Conservation (phyloP, 176 grass and related monocot species). For the Eragrostis nindensis region DNA sequence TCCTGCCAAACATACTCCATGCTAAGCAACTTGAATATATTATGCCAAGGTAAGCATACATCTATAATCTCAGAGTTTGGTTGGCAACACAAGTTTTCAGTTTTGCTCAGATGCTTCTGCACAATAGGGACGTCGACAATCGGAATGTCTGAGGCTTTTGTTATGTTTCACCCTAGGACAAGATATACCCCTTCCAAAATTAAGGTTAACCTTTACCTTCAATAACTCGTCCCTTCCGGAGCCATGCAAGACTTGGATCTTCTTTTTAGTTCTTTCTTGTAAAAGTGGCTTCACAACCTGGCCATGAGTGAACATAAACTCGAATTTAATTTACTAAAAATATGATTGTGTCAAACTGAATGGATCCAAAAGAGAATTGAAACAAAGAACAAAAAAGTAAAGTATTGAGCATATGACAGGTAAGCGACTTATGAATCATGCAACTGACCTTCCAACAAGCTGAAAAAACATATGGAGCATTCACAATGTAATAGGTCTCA, state of each 20-base stretch:
- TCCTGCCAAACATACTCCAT: not conserved
- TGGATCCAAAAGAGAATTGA: not conserved
- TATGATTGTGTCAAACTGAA: not conserved
- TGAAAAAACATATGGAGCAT: conserved; percentile 88
- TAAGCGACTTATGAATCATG: not conserved
- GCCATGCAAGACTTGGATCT: conserved; percentile 76
- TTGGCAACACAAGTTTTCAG: not conserved
- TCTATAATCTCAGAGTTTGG: not conserved
- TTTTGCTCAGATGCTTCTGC: not conserved
- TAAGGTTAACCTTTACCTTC: conserved; percentile 52
- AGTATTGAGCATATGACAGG: not conserved
- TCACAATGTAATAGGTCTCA: conserved; percentile 93
- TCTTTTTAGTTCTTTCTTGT: conserved; percentile 94
- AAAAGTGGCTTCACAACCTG: conserved; percentile 98
- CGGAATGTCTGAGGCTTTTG: not conserved
- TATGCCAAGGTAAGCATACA: not conserved
- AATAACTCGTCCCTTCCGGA: conserved; percentile 90
- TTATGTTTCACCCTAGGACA: not conserved
- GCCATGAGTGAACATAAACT: conserved; percentile 27
- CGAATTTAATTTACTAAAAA: conserved; percentile 18
- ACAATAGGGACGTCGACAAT: not conserved
- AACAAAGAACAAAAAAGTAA: not conserved
- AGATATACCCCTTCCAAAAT: not conserved
- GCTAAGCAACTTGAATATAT: not conserved
- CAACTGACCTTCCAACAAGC: conserved; percentile 92